Evolutionary conservation across 1,139 yeast genomes (phyloP), one percentile per base, ranked within the genome.

Genomic region (Schizosaccharomyces versatilis): DNA sequence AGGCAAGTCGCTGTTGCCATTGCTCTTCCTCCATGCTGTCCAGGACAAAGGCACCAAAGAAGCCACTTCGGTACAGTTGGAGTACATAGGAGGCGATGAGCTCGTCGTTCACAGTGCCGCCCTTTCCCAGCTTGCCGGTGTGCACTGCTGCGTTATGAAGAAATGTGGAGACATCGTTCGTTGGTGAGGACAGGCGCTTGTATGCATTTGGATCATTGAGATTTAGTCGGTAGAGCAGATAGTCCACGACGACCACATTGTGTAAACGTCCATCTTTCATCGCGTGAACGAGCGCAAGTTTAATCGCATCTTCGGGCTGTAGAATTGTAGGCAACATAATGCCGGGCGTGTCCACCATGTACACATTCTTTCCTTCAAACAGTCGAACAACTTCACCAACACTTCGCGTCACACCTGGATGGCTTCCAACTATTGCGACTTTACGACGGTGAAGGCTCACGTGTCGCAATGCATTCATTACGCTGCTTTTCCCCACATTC

Each of bases 311-410:
- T 44, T 44, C 49, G 6, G 49, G 49, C 14, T 17, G 8, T 10
- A 36, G 9, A 8, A 44, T 44, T 3, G 49, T 19, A 3, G 49
- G 49, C 9, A 36, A 10, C 49, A 44, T 44, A 10, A 44, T 44
- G 14, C 49, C 49, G 17, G 49, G 49, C 5, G 49, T 44, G 32
- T 44, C 49, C 19, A 44, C 15, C 49, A 44, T 44, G 38, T 17
- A 44, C 12, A 44, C 49, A 10, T 44, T 36, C 10, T 14, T 32
- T 9, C 32, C 38, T 1, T 44, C 15, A 17, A 44, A 32, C 49
- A 44, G n/a, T 24, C 49, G 19, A 36, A 44, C 49, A 6, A 44
- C 38, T 44, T 44, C 49, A 7, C 49, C 32, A 24, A 44, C n/a
- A 3, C n/a, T 10, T 14, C 32, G 19, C 9, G 49, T 44, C 10